Conservation (phyloP, 2,329 filamentous ascomycete species). For the Microthyrium microscopicum region DNA sequence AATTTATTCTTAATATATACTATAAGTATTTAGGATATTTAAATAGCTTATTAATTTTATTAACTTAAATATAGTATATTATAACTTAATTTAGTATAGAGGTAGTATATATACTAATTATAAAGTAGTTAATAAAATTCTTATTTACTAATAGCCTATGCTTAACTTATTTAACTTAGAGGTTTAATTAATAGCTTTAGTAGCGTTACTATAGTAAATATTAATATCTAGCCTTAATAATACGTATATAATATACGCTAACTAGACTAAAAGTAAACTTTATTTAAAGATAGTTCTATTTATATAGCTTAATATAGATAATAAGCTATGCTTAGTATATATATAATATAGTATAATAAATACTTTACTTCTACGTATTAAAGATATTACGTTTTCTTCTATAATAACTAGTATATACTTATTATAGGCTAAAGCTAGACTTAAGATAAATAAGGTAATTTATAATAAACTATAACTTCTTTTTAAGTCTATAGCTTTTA, state of each 20-base stretch:
- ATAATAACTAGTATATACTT: constrained; percentile 1
- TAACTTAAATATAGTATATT: not conserved
- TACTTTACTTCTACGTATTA: not conserved
- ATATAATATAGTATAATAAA: not conserved
- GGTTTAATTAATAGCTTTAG: not conserved
- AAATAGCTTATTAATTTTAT: no score
- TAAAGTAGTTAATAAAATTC: not conserved
- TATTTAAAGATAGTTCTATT: not conserved
- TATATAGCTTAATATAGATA: not conserved
- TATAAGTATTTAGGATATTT: no score
- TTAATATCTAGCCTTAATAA: no score
- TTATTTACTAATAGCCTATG: not conserved
- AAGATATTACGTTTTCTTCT: not conserved
- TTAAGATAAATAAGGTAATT: not conserved
- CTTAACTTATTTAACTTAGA: not conserved
- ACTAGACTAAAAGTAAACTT: not conserved
- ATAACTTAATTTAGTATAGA: constrained; percentile 1
- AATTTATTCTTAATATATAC: no score
- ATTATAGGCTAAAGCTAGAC: constrained; percentile 1
- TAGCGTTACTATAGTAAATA: constrained; percentile 1
- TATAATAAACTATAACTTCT: constrained; percentile 2
- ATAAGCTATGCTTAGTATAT: not conserved
- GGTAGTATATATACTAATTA: not conserved
- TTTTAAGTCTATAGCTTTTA: not conserved
- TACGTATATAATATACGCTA: constrained; percentile 2